phyloP scores from a whole-genome alignment of 2,329 filamentous ascomycete species.

The Sporothrix pallida region DNA sequence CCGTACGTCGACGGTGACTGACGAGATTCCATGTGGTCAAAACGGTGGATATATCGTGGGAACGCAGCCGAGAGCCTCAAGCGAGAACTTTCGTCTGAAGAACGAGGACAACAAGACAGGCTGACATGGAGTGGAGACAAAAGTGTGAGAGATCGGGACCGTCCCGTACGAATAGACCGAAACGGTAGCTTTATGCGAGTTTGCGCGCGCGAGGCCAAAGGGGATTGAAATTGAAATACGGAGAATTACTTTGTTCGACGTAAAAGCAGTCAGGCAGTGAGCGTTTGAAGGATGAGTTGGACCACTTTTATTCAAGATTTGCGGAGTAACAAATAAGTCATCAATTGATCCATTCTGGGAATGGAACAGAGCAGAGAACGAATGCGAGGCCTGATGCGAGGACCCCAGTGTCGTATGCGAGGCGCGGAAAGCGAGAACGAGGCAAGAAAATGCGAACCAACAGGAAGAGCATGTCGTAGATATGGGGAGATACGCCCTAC shows the following conservation, averaged over 20 bases:
- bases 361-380: background rate
- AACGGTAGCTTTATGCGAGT: slow-evolving; percentile 25
- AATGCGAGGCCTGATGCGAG: background rate
- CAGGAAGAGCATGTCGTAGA: background rate
- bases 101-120: background rate
- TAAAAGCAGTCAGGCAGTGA: no score
- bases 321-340: slow-evolving; percentile 22
- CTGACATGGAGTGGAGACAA: background rate
- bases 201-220: slow-evolving; percentile 11
- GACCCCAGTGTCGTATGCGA: background rate
- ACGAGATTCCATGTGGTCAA: background rate
- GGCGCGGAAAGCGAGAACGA: slow-evolving; percentile 1
- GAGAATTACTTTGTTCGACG: no score
- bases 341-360: background rate
- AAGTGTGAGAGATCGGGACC: background rate
- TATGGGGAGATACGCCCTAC: background rate
- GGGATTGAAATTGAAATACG: background rate
- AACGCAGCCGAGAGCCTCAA: background rate
- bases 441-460: slow-evolving; percentile 1
- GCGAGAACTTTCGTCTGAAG: background rate
- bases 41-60: background rate
- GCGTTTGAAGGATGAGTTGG: background rate
- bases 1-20: background rate
- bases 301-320: background rate
- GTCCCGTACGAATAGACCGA: background rate